Evolutionary conservation across 2,329 filamentous ascomycete genomes (phyloP).

Genomic region (Xylariaceae sp.): DNA sequence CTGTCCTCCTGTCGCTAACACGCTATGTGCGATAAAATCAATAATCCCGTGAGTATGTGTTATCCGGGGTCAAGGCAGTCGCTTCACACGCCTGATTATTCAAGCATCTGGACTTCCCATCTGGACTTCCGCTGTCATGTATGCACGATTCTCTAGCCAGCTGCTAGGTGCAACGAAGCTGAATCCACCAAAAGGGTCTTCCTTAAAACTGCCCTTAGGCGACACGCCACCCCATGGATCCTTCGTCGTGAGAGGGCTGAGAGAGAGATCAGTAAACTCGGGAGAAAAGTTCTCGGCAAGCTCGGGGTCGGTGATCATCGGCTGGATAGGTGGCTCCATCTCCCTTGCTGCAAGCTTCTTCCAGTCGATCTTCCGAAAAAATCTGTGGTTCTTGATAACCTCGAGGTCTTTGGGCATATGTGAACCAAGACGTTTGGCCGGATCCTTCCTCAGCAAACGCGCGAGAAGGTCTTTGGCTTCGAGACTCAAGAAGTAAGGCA

Average conservation of each 20-base stretch:
- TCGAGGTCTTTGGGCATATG: conserved; percentile 88
- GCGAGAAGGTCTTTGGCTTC: conserved; percentile 95
- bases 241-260: conserved; percentile 71
- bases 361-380: conserved; percentile 98
- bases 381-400: conserved; percentile 88
- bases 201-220: conserved; percentile 49
- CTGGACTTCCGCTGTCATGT: conserved; percentile 39
- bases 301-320: conserved; percentile 93
- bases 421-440: conserved; percentile 84
- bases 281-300: conserved; percentile 93
- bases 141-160: conserved; percentile 58
- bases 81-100: background rate
- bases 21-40: background rate
- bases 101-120: background rate
- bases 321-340: conserved; percentile 86
- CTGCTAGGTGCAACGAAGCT: conserved; percentile 68
- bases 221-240: conserved; percentile 50
- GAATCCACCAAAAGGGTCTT: conserved; percentile 69
- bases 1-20: background rate
- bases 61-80: background rate
- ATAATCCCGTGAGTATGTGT: conserved; percentile 6
- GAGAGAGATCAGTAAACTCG: conserved; percentile 87
- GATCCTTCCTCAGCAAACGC: conserved; percentile 89
- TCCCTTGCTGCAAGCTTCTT: conserved; percentile 82
- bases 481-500: conserved; percentile 89